Evolutionary conservation across 176 grass and related monocot genomes (phyloP).

Genomic region (Paspalum vaginatum): DNA sequence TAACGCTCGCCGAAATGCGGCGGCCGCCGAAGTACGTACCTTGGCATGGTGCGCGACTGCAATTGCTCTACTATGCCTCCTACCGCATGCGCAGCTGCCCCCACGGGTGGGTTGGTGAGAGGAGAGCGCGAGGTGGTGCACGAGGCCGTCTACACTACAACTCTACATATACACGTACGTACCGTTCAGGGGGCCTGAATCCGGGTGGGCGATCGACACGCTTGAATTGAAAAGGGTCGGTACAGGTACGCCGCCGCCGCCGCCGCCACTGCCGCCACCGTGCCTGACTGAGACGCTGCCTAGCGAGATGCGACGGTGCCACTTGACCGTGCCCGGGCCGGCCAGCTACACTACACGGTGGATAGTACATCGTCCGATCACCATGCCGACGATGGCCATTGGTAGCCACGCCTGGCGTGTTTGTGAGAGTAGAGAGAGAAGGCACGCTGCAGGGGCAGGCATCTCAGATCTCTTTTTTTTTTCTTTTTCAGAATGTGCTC

Average conservation of each 20-base stretch:
- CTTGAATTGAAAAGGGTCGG: background rate
- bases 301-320: background rate
- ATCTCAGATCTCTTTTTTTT: too few relatives aligned
- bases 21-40: background rate
- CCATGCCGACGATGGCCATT: background rate
- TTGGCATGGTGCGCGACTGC: background rate
- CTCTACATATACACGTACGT: too few relatives aligned
- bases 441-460: too few relatives aligned
- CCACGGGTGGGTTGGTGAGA: background rate
- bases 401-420: too few relatives aligned
- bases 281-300: background rate
- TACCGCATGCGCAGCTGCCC: background rate
- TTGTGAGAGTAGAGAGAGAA: too few relatives aligned
- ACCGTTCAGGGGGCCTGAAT: background rate
- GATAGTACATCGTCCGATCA: background rate
- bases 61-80: too few relatives aligned
- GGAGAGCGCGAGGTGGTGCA: background rate
- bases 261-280: too few relatives aligned
- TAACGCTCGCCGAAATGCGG: background rate
- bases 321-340: background rate
- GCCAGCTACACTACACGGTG: too few relatives aligned
- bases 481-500: too few relatives aligned
- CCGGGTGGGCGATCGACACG: background rate
- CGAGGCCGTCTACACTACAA: background rate
- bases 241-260: background rate